Base-by-base conservation (phyloP, 768 basidiomycete genomes). In the Suillus weaverae region DNA sequence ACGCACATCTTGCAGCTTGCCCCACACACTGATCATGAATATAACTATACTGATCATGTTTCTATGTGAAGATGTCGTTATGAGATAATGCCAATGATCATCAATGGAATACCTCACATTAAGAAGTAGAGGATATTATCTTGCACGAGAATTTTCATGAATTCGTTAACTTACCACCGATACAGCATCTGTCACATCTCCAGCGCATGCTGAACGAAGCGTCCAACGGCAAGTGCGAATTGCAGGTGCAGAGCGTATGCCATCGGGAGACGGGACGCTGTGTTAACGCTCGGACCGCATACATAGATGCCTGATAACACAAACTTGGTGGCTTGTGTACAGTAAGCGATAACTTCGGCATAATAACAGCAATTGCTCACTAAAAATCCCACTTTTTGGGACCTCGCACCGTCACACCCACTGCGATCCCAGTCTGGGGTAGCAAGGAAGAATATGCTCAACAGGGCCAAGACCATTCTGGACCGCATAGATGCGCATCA, bases 71-170 rank as follows among this genome's bases (percentile, higher is more conserved):
- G 50, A 10, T 2, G 3, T 1, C 11, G 26, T 68, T 51, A 70
- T 18, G 0, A 18, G 48, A 10, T 33, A 13, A 32, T 30, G 11
- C 56, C 3, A 16, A 35, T 22, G 16, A 16, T 7, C 13, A 59
- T 5, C n/a, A 32, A 26, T n/a, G 53, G 18, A 22, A n/a, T 18
- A 6, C 63, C 71, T 38, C 33, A 72, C 71, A n/a, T n/a, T n/a
- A n/a, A n/a, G n/a, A n/a, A 72, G 30, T 68, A 70, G 50, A 70
- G 4, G 36, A 66, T 72, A 50, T 63, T 72, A 35, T 72, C 71
- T 32, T 60, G 50, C 18, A 62, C 61, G 44, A 72, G 67, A 33
- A 68, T 59, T 38, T 54, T 50, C 67, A 72, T 66, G 35, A 72
- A 20, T 20, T 65, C 71, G 55, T 48, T 57, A 2, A 64, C 55